phyloP scores from a whole-genome alignment of 1,139 yeast species.

The Geotrichum restrictum region DNA sequence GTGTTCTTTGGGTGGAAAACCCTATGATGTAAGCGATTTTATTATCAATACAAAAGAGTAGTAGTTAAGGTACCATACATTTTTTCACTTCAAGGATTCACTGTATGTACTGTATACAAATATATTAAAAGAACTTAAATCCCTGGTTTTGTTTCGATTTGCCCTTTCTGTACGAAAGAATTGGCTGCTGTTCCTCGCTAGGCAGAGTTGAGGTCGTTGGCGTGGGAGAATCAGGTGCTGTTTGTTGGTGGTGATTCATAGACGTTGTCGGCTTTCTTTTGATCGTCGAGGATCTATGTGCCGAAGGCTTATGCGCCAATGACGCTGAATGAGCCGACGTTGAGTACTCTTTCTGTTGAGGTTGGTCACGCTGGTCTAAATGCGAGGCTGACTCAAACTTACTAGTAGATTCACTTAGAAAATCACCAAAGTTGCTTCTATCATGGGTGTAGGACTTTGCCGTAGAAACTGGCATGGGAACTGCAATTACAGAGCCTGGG shows the following conservation, averaged over 20 bases:
- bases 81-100: not conserved
- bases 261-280: not conserved
- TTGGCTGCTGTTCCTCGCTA: not conserved
- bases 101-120: not conserved
- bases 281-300: not conserved
- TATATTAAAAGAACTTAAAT: slow-evolving; percentile 5
- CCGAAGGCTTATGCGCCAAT: not conserved
- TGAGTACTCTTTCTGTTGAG: not conserved
- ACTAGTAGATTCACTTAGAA: slow-evolving; percentile 9
- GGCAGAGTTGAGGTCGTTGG: not conserved
- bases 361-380: not conserved
- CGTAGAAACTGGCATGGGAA: slow-evolving; percentile 12
- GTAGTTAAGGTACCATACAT: not conserved
- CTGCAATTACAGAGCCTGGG: not conserved
- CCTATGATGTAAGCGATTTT: not conserved
- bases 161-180: slow-evolving; percentile 9
- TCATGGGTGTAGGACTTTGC: slow-evolving; percentile 2
- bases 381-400: slow-evolving; percentile 6
- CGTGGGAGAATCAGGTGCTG: not conserved
- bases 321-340: not conserved
- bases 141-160: slow-evolving; percentile 12
- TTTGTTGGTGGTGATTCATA: not conserved
- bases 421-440: slow-evolving; percentile 11
- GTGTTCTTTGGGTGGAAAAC: no score
- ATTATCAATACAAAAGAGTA: not conserved